A percentile compares a stretch with the other conserved stretches of the same genome.
These are phyloP conservation scores for Ceratocystis diversiconidia DNA, from an alignment of 2,329 filamentous ascomycete species.

Conservation along the genomic window DNA sequence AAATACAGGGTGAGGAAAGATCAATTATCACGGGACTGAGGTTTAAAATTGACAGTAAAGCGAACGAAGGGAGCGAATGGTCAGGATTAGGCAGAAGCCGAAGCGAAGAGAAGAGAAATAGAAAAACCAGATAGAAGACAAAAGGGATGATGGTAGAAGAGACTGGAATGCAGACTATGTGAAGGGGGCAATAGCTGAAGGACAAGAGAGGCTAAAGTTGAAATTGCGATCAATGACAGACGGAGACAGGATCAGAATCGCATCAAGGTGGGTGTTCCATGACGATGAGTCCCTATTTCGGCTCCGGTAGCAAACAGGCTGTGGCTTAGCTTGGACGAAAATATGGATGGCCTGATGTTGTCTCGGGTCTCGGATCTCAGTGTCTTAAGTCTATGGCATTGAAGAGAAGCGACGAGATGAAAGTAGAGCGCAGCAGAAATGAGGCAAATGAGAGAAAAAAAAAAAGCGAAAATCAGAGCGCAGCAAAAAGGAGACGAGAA, in stretches of 20 bases:
- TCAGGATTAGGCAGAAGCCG: background rate
- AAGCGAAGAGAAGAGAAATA: conserved; percentile 4
- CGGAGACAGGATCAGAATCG: background rate
- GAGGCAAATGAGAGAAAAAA: background rate
- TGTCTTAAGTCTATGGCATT: background rate
- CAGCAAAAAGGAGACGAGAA: background rate
- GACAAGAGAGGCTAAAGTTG: background rate
- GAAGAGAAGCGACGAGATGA: background rate
- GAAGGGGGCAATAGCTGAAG: background rate
- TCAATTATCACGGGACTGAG: background rate
- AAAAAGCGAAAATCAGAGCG: background rate
- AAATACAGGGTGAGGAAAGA: background rate
- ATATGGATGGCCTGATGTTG: background rate
- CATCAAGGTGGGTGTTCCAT: background rate
- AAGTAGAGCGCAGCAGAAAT: background rate
- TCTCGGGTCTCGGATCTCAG: conserved; percentile 1
- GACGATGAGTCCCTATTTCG: background rate
- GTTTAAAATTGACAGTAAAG: background rate
- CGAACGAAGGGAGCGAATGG: background rate
- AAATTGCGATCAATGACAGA: background rate
- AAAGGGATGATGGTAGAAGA: background rate
- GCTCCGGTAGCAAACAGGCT: background rate
- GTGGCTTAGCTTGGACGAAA: background rate
- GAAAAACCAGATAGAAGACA: background rate
- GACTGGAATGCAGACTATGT: background rate